Evolutionary conservation across 805 yeast species (phyloP), one percentile per base, ranked within the genome.

Genomic region (Hemisphaericaspora nanyangensis): DNA sequence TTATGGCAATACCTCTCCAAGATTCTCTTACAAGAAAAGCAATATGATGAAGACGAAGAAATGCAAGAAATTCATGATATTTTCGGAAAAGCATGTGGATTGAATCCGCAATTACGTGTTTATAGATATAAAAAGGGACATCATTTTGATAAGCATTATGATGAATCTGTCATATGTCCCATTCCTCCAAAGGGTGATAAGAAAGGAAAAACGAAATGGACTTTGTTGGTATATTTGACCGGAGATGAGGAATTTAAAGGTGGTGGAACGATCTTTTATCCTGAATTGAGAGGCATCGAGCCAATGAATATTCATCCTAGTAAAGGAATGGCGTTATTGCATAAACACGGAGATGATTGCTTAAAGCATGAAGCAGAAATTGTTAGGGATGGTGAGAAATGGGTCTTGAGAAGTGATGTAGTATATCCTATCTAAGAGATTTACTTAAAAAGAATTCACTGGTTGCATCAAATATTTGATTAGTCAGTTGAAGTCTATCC

Each of bases 281-380:
- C 63, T 3, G 52, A 53, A 13, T 19, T 26, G 6, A 49, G 55
- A 6, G 52, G 51, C 0, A 44, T 46, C 2, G 44, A 51, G 16
- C 58, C 60, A 1, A 46, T 63, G 19, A 60, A 59, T 12, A 63
- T 77, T 3, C 72, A 68, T 39, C 83, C 84, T 0, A 49, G 53
- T 13, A 66, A 61, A 40, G 86, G 85, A 0, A 63, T 72, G 72
- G 82, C 80, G 0, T 60, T 80, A 30, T 55, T 80, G 34, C 86
- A 80, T 49, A 78, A 78, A 46, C 86, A 80, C 52, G 85, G 86
- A 0, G 79, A 76, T 43, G 82, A 79, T 45, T 80, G 85, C 52
- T 50, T 80, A 43, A 52, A 68, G 34, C 86, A 80, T 47, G 84
- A 79, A 45, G 84, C 76, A 3, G 73, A 73, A 43, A 42, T 63